A percentile compares a stretch with the other conserved stretches of the same genome.
Evolutionary conservation across 179 eudicot species (phyloP).

Genomic region (Spinacia oleracea): DNA sequence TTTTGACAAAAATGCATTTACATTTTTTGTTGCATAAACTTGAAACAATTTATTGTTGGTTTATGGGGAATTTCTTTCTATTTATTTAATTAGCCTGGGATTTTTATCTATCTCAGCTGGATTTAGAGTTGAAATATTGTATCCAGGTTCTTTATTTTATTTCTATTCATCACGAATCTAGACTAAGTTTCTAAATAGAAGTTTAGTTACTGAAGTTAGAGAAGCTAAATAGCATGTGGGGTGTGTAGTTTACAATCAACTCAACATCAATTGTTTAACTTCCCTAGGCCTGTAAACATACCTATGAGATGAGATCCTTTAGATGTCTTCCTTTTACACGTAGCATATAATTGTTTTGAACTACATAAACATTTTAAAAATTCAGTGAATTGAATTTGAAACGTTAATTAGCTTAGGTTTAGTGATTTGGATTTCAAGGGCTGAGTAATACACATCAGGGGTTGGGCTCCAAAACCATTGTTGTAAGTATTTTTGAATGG

Average conservation of each 20-base stretch:
- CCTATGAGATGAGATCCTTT: neutral
- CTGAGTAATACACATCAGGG: neutral
- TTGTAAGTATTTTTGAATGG: neutral
- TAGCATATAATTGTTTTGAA: neutral
- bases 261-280: neutral
- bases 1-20: too few species aligned
- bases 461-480: neutral
- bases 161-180: too few species aligned
- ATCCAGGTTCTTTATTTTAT: neutral
- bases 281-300: too few species aligned
- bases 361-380: neutral
- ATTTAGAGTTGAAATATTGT: too few species aligned
- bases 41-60: too few species aligned
- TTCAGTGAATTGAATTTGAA: neutral
- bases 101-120: neutral
- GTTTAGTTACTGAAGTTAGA: neutral
- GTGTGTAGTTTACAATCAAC: neutral
- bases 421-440: neutral
- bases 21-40: too few species aligned
- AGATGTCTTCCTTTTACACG: too few species aligned
- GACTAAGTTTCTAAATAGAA: neutral
- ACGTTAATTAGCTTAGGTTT: neutral
- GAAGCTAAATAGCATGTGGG: neutral
- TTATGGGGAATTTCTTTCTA: too few species aligned
- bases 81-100: neutral